A percentile compares a stretch with the other conserved stretches of the same genome.
Conservation (phyloP, 2,329 filamentous ascomycete genomes). For the Penicillium thymicola region DNA sequence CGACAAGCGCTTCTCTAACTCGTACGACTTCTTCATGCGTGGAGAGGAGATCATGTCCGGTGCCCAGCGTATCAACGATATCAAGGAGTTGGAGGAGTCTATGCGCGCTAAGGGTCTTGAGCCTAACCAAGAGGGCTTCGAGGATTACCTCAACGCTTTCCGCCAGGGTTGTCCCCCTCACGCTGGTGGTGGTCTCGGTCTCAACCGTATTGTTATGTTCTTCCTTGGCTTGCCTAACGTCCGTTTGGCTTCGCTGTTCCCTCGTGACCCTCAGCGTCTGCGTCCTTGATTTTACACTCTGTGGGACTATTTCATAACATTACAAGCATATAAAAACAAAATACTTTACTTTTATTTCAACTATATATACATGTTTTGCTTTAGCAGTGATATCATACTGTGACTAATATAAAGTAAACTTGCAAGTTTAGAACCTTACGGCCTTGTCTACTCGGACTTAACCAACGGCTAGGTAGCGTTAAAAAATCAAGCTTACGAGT, state of each 20-base stretch:
- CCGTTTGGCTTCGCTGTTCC: constrained; percentile 60
- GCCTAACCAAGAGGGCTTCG: constrained; percentile 57
- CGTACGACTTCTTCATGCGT: constrained; percentile 69
- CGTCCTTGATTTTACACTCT: constrained; percentile 34
- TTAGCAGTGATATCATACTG: too few species aligned
- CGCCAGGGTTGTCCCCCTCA: constrained; percentile 63
- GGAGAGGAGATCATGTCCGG: constrained; percentile 67
- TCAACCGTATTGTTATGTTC: constrained; percentile 66
- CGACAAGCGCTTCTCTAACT: constrained; percentile 64
- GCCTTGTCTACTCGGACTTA: background rate
- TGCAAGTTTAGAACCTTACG: background rate
- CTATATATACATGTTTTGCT: background rate
- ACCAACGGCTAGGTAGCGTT: background rate
- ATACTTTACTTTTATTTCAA: background rate
- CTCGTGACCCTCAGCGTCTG: constrained; percentile 59
- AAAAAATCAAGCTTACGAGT: background rate
- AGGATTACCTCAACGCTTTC: constrained; percentile 64
- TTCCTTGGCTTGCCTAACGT: constrained; percentile 65
- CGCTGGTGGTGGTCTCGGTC: constrained; percentile 62
- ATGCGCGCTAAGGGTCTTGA: constrained; percentile 61
- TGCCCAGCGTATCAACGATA: constrained; percentile 63
- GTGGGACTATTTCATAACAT: background rate
- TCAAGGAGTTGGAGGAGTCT: constrained; percentile 55
- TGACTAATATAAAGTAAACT: background rate
- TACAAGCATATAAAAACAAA: constrained; percentile 6